Conservation (phyloP, 2,329 filamentous ascomycete genomes). For the Paracamarosporium sp. region DNA sequence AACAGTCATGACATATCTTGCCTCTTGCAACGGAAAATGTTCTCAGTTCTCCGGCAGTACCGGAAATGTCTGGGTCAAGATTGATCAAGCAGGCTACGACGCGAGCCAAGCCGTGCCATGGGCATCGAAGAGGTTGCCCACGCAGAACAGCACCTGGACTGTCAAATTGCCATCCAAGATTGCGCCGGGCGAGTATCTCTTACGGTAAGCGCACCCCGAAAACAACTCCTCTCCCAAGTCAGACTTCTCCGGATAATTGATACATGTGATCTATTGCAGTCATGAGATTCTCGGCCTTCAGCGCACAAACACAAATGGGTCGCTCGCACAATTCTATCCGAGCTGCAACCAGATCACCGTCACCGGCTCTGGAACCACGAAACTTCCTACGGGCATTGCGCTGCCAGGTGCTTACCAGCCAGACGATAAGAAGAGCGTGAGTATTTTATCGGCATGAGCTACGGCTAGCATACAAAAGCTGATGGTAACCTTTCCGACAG, state of each 20-base stretch:
- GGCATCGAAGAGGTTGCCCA: conserved; percentile 11
- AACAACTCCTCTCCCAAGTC: not conserved
- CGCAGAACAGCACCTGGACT: conserved; percentile 14
- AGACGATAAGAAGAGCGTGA: conserved; percentile 12
- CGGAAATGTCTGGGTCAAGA: conserved; percentile 16
- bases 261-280: not conserved
- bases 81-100: conserved; percentile 15
- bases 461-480: not conserved
- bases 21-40: conserved; percentile 10
- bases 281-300: conserved; percentile 19
- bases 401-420: conserved; percentile 20
- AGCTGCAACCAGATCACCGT: conserved; percentile 14
- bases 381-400: conserved; percentile 15
- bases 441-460: not conserved
- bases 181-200: conserved; percentile 10
- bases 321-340: conserved; percentile 15
- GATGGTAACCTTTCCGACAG: not conserved
- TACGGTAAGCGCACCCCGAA: conserved; percentile 7
- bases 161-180: conserved; percentile 11
- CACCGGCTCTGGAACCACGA: conserved; percentile 12
- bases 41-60: conserved; percentile 7
- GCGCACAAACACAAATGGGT: conserved; percentile 4
- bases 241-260: no score
- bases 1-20: conserved; percentile 14
- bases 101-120: conserved; percentile 10